These are phyloP conservation scores for Chlorella sp. DNA, from an alignment of 139 green algal genomes.

Conservation along the genomic window DNA sequence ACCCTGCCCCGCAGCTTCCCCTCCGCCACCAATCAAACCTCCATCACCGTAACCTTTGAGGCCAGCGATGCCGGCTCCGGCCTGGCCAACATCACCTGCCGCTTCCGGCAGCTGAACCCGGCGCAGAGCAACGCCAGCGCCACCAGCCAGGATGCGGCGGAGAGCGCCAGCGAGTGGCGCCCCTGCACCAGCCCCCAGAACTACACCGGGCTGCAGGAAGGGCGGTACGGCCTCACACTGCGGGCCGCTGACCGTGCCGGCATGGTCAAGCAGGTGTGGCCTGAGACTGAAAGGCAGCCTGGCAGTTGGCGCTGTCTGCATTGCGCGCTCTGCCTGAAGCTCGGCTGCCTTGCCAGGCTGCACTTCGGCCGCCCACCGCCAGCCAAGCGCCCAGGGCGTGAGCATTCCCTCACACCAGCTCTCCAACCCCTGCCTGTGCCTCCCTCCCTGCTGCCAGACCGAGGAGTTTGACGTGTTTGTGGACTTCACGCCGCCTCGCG, in stretches of 20 bases:
- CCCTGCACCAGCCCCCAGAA: slow-evolving; percentile 38
- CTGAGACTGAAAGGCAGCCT: neutral
- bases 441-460: neutral
- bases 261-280: neutral
- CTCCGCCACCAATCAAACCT: slow-evolving; percentile 5
- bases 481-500: slow-evolving; percentile 21
- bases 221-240: slow-evolving; percentile 42
- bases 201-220: slow-evolving; percentile 19
- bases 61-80: slow-evolving; percentile 33
- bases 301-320: too few species aligned
- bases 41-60: slow-evolving; percentile 46
- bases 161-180: slow-evolving; percentile 5
- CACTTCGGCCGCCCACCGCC: too few species aligned
- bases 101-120: slow-evolving; percentile 4
- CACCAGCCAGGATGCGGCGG: neutral
- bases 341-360: neutral
- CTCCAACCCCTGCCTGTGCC: neutral
- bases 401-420: neutral
- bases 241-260: slow-evolving; percentile 42
- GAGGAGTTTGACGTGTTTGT: slow-evolving; percentile 34
- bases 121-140: neutral
- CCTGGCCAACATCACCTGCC: slow-evolving; percentile 47
- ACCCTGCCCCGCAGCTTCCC: slow-evolving; percentile 4
- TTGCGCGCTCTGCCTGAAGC: neutral
- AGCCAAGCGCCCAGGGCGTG: too few species aligned